Evolutionary conservation across 768 basidiomycete genomes (phyloP).

Genomic region (Tricholoma hemisulphureum): DNA sequence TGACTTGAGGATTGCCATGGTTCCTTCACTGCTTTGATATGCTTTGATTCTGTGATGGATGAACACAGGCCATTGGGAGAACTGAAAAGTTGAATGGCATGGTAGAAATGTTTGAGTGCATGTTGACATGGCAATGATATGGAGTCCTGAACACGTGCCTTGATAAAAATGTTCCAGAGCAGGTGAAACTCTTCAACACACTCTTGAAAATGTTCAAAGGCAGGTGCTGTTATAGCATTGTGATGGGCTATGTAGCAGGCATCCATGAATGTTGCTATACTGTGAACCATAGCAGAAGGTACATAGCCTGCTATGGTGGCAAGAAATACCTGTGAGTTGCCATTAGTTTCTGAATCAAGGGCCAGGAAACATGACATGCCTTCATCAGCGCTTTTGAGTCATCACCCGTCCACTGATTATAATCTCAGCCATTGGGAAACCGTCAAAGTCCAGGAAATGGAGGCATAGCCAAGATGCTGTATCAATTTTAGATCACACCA

Average conservation of each 20-base stretch:
- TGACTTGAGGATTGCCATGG: not conserved
- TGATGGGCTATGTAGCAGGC: constrained; percentile 20
- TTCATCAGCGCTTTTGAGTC: no score
- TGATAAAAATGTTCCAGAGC: constrained; percentile 3
- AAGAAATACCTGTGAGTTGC: no score
- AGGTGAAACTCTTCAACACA: constrained; percentile 1
- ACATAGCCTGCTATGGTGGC: no score
- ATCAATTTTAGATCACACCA: not conserved
- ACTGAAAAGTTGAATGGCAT: constrained; percentile 14
- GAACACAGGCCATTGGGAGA: constrained; percentile 28
- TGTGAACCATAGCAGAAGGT: constrained; percentile 17
- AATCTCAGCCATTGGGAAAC: no score
- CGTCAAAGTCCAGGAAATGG: no score
- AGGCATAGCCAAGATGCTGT: constrained; percentile 22
- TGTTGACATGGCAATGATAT: constrained; percentile 9
- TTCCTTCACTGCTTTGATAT: no score
- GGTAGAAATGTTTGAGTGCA: not conserved
- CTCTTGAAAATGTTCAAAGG: constrained; percentile 17
- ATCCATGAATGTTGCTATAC: constrained; percentile 18
- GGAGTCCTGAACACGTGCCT: not conserved
- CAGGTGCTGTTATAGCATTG: constrained; percentile 17
- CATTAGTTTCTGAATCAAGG: not conserved
- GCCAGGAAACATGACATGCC: constrained; percentile 12
- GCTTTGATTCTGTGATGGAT: no score
- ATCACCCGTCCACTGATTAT: no score